A percentile compares a stretch with the other conserved stretches of the same genome.
These are phyloP conservation scores for Mycena polygramma DNA, from an alignment of 768 basidiomycete species.

Conservation along the genomic window DNA sequence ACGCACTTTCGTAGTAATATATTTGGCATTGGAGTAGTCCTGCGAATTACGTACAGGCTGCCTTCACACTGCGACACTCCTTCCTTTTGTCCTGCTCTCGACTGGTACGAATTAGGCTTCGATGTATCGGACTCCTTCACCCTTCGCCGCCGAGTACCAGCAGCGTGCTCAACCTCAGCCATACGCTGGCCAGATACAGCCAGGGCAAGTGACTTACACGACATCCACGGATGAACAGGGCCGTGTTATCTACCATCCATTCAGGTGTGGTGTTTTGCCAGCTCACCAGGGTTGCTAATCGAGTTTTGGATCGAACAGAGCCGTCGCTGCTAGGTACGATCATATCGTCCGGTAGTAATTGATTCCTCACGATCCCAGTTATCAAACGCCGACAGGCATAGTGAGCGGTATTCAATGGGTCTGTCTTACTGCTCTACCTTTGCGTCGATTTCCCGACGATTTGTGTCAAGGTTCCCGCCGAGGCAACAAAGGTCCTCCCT, in stretches of 20 bases:
- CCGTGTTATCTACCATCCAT: conserved; percentile 74
- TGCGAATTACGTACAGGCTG: conserved; percentile 24
- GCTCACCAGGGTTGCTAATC: background rate
- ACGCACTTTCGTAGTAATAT: too few species aligned
- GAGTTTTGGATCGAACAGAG: conserved; percentile 54
- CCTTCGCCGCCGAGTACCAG: conserved; percentile 39
- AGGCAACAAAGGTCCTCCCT: conserved; percentile 73
- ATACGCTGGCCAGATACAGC: conserved; percentile 61
- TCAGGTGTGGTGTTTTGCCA: conserved; percentile 65
- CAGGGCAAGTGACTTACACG: conserved; percentile 82
- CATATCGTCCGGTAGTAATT: conserved; percentile 14
- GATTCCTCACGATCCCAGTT: conserved; percentile 59
- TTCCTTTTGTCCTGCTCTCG: background rate
- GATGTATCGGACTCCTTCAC: conserved; percentile 49
- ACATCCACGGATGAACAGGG: conserved; percentile 75
- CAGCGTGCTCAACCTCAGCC: conserved; percentile 43
- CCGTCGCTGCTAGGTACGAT: conserved; percentile 78
- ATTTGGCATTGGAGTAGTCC: conserved; percentile 7
- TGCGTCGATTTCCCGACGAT: too few species aligned
- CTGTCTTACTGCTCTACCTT: too few species aligned
- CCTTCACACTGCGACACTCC: background rate
- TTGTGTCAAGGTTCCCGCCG: conserved; percentile 62
- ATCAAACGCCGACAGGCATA: conserved; percentile 67
- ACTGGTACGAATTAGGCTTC: conserved; percentile 1
- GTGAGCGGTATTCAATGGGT: conserved; percentile 41